These are phyloP conservation scores for Termitomyces sp. DNA, from an alignment of 768 basidiomycete genomes.

Conservation along the genomic window DNA sequence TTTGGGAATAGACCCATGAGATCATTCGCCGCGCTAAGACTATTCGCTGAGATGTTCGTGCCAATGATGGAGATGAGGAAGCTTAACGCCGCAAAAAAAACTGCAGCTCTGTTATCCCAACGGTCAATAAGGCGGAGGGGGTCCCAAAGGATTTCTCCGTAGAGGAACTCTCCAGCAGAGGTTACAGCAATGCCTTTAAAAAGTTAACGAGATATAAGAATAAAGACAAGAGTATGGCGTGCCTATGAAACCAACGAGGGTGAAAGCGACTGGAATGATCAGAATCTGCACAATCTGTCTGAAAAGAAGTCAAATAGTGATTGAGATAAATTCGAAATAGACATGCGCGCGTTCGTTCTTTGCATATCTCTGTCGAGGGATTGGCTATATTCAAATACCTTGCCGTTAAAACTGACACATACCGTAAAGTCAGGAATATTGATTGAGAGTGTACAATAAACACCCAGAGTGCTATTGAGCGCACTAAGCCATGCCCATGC, in stretches of 20 bases:
- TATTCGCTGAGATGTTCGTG: slow-evolving; percentile 76
- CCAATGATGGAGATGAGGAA: slow-evolving; percentile 72
- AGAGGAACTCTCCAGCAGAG: slow-evolving; percentile 66
- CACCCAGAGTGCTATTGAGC: slow-evolving; percentile 72
- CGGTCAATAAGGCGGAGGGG: slow-evolving; percentile 69
- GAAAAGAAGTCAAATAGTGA: not conserved
- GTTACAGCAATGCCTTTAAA: slow-evolving; percentile 64
- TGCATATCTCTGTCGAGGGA: slow-evolving; percentile 58
- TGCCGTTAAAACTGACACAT: slow-evolving; percentile 1
- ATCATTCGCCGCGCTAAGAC: slow-evolving; percentile 71
- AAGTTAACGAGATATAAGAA: too few species aligned
- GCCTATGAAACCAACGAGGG: slow-evolving; percentile 69
- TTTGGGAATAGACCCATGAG: slow-evolving; percentile 73
- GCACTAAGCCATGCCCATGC: slow-evolving; percentile 80
- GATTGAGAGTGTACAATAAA: slow-evolving; percentile 67
- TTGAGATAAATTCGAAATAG: not conserved
- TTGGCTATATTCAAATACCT: too few species aligned
- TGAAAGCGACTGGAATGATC: slow-evolving; percentile 76
- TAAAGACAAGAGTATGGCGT: not conserved
- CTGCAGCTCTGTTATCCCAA: slow-evolving; percentile 83
- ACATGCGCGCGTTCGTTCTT: slow-evolving; percentile 58
- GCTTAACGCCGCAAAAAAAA: slow-evolving; percentile 77
- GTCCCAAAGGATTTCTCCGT: slow-evolving; percentile 67
- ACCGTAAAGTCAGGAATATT: slow-evolving; percentile 85
- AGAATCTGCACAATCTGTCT: slow-evolving; percentile 72